Percentiles rank a stretch among this genome's conserved stretches.
These are phyloP conservation scores for Ceratobasidium sp. DNA, from an alignment of 1,284 basidiomycete genomes.

Conservation along the genomic window DNA sequence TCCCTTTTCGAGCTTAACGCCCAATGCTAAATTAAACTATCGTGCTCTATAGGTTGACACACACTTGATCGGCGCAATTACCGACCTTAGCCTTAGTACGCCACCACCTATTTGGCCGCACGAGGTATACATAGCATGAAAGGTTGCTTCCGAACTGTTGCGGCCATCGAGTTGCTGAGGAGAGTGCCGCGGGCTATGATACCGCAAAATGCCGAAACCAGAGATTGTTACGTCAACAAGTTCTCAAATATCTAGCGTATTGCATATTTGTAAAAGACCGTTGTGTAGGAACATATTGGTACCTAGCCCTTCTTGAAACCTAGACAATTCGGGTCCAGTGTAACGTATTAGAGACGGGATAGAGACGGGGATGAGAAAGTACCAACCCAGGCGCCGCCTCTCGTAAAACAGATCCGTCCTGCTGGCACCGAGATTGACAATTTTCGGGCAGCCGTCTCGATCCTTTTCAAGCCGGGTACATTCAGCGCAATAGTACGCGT, in stretches of 20 bases:
- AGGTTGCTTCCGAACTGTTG: not conserved
- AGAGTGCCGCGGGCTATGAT: conserved; percentile 4
- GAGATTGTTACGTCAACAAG: not conserved
- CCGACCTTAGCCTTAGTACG: conserved; percentile 42
- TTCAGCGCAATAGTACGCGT: conserved; percentile 97
- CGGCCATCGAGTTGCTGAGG: conserved; percentile 17
- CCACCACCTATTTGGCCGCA: conserved; percentile 45
- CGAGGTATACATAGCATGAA: conserved; percentile 39
- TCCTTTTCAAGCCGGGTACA: conserved; percentile 98
- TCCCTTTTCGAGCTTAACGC: not conserved
- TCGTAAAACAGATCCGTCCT: conserved; percentile 92
- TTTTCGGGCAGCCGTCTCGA: conserved; percentile 98
- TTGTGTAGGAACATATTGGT: conserved; percentile 29
- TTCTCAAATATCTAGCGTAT: not conserved
- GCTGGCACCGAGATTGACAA: conserved; percentile 94
- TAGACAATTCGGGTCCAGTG: conserved; percentile 53
- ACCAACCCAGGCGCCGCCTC: conserved; percentile 77
- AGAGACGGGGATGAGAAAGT: conserved; percentile 1
- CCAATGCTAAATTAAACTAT: conserved; percentile 12
- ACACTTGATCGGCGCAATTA: conserved; percentile 55
- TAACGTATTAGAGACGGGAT: conserved; percentile 6
- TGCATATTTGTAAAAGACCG: not conserved
- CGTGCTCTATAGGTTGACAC: conserved; percentile 66
- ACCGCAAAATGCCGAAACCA: conserved; percentile 13
- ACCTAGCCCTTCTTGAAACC: conserved; percentile 83